Conservation (phyloP, 805 yeast genomes). For the Metschnikowia henanensis region DNA sequence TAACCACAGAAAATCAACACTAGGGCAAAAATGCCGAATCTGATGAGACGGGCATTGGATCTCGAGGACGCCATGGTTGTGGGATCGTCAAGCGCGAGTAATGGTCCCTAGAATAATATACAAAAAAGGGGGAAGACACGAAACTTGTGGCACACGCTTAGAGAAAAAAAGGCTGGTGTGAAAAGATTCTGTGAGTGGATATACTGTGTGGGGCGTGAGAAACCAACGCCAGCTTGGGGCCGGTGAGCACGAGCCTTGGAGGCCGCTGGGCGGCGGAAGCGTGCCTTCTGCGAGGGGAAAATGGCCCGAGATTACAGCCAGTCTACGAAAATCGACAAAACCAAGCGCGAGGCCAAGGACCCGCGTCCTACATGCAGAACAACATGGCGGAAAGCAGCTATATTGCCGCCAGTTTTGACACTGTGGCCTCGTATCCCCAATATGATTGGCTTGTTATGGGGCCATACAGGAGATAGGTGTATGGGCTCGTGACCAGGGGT, state of each 20-base stretch:
- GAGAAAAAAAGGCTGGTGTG: not conserved
- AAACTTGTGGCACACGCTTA: not conserved
- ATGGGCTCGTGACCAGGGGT: not conserved
- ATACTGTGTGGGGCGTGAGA: not conserved
- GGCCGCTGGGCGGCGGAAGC: not conserved
- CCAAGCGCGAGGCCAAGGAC: not conserved
- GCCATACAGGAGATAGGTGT: not conserved
- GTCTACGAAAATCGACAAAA: not conserved
- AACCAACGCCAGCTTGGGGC: not conserved
- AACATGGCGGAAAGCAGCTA: not conserved
- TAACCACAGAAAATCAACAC: slow-evolving; percentile 48
- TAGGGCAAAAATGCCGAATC: slow-evolving; percentile 49
- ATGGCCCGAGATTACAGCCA: not conserved
- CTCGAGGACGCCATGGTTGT: slow-evolving; percentile 29
- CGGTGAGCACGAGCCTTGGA: not conserved
- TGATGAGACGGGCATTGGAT: slow-evolving; percentile 47
- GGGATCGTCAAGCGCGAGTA: slow-evolving; percentile 5
- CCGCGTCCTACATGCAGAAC: not conserved
- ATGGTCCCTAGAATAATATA: not conserved
- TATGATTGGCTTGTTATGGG: not conserved
- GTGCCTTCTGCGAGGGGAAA: not conserved
- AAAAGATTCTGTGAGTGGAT: not conserved
- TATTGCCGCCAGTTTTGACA: not conserved
- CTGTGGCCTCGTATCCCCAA: not conserved
- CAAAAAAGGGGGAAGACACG: not conserved